Percentiles rank a stretch among this genome's conserved stretches.
Evolutionary conservation across 306 rosid genomes (phyloP).

Genomic region (Quercus alba): DNA sequence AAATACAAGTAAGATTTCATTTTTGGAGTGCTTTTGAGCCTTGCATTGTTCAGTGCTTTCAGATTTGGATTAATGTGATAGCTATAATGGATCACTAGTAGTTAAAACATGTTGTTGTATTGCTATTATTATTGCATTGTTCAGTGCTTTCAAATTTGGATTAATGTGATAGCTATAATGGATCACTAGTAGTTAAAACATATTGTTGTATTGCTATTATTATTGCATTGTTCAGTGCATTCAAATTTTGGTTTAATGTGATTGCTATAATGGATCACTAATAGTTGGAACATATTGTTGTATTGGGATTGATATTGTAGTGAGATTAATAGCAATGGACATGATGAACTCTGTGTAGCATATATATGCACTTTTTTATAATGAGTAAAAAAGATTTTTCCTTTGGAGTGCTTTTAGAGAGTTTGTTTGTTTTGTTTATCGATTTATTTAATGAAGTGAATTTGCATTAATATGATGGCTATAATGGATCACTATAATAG

Average conservation of each 20-base stretch:
- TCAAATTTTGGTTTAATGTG: neutral
- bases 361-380: too few species aligned
- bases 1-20: constrained; percentile 51
- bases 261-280: neutral
- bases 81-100: too few species aligned
- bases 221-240: neutral
- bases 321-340: neutral
- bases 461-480: neutral
- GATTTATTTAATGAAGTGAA: too few species aligned
- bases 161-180: neutral
- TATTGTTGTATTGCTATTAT: neutral
- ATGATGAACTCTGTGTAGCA: too few species aligned
- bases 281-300: neutral
- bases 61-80: too few species aligned
- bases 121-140: too few species aligned
- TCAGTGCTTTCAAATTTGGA: neutral
- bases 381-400: too few species aligned
- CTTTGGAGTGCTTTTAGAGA: too few species aligned
- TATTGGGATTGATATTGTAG: neutral
- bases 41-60: too few species aligned
- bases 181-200: neutral
- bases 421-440: too few species aligned
- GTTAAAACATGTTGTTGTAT: too few species aligned
- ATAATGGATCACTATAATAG: neutral
- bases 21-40: too few species aligned